Base-by-base conservation (phyloP, 768 basidiomycete genomes). In the Tephrocybe sp. region DNA sequence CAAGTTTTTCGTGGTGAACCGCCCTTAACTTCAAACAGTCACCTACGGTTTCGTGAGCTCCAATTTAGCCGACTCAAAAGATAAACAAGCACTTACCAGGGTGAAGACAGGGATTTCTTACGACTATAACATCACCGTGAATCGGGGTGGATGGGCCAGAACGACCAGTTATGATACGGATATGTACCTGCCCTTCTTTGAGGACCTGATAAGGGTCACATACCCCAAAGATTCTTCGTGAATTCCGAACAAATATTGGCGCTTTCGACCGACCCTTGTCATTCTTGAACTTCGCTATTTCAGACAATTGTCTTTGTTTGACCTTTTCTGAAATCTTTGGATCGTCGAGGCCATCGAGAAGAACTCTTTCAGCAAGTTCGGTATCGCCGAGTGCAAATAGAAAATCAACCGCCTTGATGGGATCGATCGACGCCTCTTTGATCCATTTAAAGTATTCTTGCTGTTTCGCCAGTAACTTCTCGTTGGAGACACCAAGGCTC, bases 81-180 rank as follows among this genome's bases (percentile, higher is more conserved):
- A 15, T 11, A 12, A 37, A 1, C n/a, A n/a, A n/a, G n/a, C n/a
- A 51, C 65, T 3, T 43, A 80, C 82, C 84, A 18, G 84, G 83
- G 63, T 86, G 82, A 38, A 86, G 71, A 54, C 84, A 87, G 0
- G 84, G 84, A 59, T 87, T 87, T 18, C 83, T 69, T 3, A 84
- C 82, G 4, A 86, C 77, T 4, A 86, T 66, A 0, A 85, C 82
- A 55, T 84, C 80, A 0, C 76, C 74, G 52, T 84, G 76, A 31
- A 80, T 80, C 1, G 77, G 72, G 0, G 83, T 83, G 3, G 76
- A 66, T 0, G 70, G 69, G 2, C 83, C 84, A 31, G 74, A 75
- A 16, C 77, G 70, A 15, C 70, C 69, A 0, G 71, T 66, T 0
- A 76, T 79, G 25, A 86, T 75, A 2, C 83, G 73, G 16, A 86